Conservation (phyloP, 179 eudicot species). For the Carnegiea gigantea region DNA sequence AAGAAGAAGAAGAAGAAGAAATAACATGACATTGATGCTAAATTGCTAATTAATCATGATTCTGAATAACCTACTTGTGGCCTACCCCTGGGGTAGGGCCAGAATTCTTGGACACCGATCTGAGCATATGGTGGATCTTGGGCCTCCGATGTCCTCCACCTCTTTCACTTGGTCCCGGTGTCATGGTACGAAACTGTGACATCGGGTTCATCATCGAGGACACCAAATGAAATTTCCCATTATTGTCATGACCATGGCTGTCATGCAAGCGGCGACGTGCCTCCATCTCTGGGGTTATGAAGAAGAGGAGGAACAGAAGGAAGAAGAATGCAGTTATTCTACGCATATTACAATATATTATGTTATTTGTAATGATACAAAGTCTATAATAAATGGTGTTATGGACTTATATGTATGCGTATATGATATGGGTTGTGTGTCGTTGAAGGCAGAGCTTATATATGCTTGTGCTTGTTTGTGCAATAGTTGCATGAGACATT, state of each 20-base stretch:
- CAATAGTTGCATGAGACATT: constrained; percentile 26
- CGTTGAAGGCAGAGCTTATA: constrained; percentile 38
- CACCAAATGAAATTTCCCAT: not conserved
- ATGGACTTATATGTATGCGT: not conserved
- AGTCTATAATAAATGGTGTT: not conserved
- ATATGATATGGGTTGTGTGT: constrained; percentile 28
- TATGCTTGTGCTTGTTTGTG: constrained; percentile 33
- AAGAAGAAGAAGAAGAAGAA: not conserved
- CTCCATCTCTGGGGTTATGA: not conserved
- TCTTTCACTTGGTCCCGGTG: constrained; percentile 31
- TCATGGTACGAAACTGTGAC: not conserved
- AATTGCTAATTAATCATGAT: constrained; percentile 10
- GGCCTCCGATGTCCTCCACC: constrained; percentile 32
- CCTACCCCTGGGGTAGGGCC: constrained; percentile 35
- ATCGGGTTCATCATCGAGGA: constrained; percentile 20
- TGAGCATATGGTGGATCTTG: constrained; percentile 12
- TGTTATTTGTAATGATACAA: constrained; percentile 3
- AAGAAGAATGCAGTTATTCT: constrained; percentile 8
- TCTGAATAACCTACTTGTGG: constrained; percentile 13
- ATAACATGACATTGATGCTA: not conserved
- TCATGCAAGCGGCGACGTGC: constrained; percentile 12
- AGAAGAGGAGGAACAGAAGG: constrained; percentile 20
- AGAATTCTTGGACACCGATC: constrained; percentile 15
- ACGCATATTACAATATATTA: constrained; percentile 15
- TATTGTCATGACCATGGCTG: not conserved